Conservation (phyloP, 495 filamentous ascomycete species). For the Geoglossum glabrum region DNA sequence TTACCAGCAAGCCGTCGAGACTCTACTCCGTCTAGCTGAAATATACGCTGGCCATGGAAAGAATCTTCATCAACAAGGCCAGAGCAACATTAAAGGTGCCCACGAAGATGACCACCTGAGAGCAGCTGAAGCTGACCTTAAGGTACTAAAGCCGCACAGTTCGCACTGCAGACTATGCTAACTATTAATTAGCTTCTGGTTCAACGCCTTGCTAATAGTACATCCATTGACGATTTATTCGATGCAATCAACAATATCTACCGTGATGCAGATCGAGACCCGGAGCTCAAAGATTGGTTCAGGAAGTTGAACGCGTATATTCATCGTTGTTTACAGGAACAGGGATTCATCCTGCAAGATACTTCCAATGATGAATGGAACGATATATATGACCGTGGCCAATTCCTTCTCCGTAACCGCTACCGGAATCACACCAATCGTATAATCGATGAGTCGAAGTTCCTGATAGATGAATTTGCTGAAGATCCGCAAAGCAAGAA, state of each 20-base stretch:
- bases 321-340: slow-evolving; percentile 64
- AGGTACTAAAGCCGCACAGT: slow-evolving; percentile 25
- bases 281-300: slow-evolving; percentile 82
- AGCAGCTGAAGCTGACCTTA: slow-evolving; percentile 60
- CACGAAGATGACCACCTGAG: slow-evolving; percentile 37
- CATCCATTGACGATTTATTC: slow-evolving; percentile 69
- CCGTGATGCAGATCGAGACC: slow-evolving; percentile 73
- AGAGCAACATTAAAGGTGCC: slow-evolving; percentile 48
- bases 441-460: slow-evolving; percentile 75
- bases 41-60: slow-evolving; percentile 63
- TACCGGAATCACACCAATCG: slow-evolving; percentile 79
- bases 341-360: slow-evolving; percentile 81
- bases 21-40: slow-evolving; percentile 65
- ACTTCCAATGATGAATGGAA: slow-evolving; percentile 69
- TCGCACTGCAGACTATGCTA: slow-evolving; percentile 20
- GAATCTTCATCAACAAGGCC: slow-evolving; percentile 36
- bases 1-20: slow-evolving; percentile 67
- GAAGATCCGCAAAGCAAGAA: slow-evolving; percentile 66
- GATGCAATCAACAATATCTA: slow-evolving; percentile 76
- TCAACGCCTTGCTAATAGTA: slow-evolving; percentile 91
- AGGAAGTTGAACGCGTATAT: slow-evolving; percentile 54
- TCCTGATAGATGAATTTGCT: slow-evolving; percentile 74
- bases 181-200: slow-evolving; percentile 48
- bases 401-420: slow-evolving; percentile 71
- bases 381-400: slow-evolving; percentile 63